Base-by-base conservation (phyloP, 208 protist species). In the Leishmania tarentolae region DNA sequence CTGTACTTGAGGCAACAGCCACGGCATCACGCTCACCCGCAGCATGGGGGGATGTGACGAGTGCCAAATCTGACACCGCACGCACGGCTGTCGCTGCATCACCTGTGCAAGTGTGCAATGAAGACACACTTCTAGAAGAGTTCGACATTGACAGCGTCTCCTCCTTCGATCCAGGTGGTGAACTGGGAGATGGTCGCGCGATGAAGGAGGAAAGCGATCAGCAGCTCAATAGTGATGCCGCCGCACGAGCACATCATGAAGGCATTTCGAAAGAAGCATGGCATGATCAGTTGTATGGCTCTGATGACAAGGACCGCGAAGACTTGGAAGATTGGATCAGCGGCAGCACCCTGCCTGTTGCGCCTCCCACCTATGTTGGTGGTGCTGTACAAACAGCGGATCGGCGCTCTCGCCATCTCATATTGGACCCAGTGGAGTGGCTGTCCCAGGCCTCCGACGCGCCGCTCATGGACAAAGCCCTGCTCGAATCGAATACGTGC, bases 361-460 rank as follows among this genome's bases (percentile, higher is more conserved):
- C 28, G 1, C 13, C 46, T 50, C 15, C 63, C n/a, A 1, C 31
- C 47, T n/a, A 8, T 21, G 42, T 31, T 47, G n/a, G 42, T 28
- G 37, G 28, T 15, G 46, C 57, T 9, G n/a, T 69, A 40, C 42
- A 47, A 17, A 47, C 52, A 57, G 8, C 31, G 13, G 59, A n/a
- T 31, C 59, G 69, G 21, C 73, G 70, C 52, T n/a, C 84, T 4
- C 65, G 56, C 5, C 72, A 13, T 9, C 68, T 88, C 52, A 88
- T 92, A 61, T 44, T 90, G 15, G 91, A 94, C 66, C 88, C 88
- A 2, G 82, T 94, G 13, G 68, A 87, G 81, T 94, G 89, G 88
- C 78, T 94, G 19, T 69, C 85, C 1, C 83, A 92, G 77, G 63
- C 83, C 8, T 7, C 81, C 0, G 81, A 89, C 75, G 81, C 84